These are phyloP conservation scores for Xylaria sp. DNA, from an alignment of 2,329 filamentous ascomycete genomes.

Conservation along the genomic window DNA sequence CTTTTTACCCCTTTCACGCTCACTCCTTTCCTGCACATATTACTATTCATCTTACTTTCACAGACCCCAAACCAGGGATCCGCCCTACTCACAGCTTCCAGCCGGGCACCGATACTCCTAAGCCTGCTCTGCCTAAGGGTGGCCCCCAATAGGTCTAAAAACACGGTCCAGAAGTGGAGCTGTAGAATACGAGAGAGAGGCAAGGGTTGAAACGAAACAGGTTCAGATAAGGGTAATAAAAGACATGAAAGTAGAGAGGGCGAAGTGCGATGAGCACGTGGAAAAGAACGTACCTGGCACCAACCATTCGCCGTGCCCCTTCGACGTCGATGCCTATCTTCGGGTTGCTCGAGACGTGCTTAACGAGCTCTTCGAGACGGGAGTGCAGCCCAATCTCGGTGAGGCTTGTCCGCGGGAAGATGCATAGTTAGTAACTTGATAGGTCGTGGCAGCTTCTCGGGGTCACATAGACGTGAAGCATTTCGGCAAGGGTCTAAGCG, in stretches of 20 bases:
- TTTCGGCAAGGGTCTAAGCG: background rate
- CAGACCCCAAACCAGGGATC: slow-evolving; percentile 30
- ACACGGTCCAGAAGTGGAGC: background rate
- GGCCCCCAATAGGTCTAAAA: slow-evolving; percentile 50
- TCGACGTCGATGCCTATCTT: slow-evolving; percentile 59
- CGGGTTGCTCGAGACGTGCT: slow-evolving; percentile 61
- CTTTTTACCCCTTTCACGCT: background rate
- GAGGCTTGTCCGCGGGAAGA: slow-evolving; percentile 50
- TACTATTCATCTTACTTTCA: background rate
- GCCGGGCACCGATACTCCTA: background rate
- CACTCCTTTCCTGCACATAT: background rate
- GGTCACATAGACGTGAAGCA: background rate
- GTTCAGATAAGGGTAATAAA: slow-evolving; percentile 4
- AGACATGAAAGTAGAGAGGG: slow-evolving; percentile 12
- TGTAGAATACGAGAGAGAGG: slow-evolving; percentile 16
- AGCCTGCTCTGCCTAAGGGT: background rate
- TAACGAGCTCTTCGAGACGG: slow-evolving; percentile 51
- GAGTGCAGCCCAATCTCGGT: slow-evolving; percentile 65
- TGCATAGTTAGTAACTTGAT: slow-evolving; percentile 12
- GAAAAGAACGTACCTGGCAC: slow-evolving; percentile 53
- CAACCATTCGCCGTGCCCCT: slow-evolving; percentile 59
- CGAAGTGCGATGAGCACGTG: slow-evolving; percentile 10
- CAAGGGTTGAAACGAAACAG: background rate
- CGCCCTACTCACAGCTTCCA: background rate
- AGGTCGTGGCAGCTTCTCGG: background rate